Evolutionary conservation across 176 grass and related monocot species (phyloP).

Genomic region (Oryza punctata): DNA sequence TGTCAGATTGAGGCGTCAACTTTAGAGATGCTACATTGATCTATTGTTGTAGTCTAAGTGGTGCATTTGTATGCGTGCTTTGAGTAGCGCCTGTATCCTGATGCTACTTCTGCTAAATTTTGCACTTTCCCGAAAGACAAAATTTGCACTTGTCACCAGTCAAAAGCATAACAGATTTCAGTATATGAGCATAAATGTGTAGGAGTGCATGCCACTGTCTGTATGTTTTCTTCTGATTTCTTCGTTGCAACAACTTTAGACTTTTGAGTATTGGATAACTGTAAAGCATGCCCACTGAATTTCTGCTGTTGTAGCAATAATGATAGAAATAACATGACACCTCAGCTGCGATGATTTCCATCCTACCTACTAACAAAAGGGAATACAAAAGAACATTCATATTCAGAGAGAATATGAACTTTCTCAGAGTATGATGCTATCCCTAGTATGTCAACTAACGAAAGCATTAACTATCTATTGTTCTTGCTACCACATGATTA

Average conservation of each 20-base stretch:
- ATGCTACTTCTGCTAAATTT: background rate
- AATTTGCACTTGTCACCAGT: background rate
- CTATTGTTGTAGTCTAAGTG: constrained; percentile 2
- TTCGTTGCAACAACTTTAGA: background rate
- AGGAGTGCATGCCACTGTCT: background rate
- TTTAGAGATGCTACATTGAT: constrained; percentile 29
- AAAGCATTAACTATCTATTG: background rate
- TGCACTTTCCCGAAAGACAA: background rate
- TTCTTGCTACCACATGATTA: constrained; percentile 23
- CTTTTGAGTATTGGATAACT: background rate
- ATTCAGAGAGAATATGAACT: background rate
- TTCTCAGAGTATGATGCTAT: background rate
- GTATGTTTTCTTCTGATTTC: background rate
- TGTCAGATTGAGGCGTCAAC: constrained; percentile 40
- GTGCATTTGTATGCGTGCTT: background rate
- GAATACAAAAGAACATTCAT: background rate
- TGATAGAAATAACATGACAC: background rate
- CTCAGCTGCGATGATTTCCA: constrained; percentile 7
- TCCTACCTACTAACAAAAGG: constrained; percentile 7
- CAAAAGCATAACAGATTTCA: background rate
- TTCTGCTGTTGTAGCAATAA: background rate
- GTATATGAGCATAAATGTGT: background rate
- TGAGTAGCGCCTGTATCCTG: background rate
- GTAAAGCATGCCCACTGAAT: background rate
- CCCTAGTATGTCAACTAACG: background rate